Evolutionary conservation across 1,284 basidiomycete species (phyloP).

Genomic region (Uromyces viciae-fabae): DNA sequence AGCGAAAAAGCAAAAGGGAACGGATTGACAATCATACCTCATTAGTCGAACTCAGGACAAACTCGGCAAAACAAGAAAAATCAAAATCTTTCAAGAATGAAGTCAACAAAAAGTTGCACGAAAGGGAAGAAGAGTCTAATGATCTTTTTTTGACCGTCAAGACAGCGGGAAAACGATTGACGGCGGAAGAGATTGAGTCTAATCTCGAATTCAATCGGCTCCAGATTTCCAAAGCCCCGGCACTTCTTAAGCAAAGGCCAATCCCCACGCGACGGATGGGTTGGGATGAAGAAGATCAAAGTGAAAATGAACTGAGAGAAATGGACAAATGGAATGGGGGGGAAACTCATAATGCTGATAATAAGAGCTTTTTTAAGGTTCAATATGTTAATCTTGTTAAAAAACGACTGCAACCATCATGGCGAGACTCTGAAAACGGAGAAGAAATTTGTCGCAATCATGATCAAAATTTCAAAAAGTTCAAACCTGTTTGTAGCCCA

Average conservation of each 20-base stretch:
- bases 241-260: not conserved
- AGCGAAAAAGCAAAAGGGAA: not conserved
- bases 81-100: not conserved
- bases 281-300: slow-evolving; percentile 37
- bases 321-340: slow-evolving; percentile 15
- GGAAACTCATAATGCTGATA: not conserved
- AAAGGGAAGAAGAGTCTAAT: not conserved
- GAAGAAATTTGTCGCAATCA: no score
- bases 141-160: slow-evolving; percentile 19
- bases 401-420: not conserved
- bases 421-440: not conserved
- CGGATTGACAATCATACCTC: not conserved
- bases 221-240: slow-evolving; percentile 25
- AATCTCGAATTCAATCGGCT: slow-evolving; percentile 42
- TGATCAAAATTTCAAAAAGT: slow-evolving; percentile 26
- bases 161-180: slow-evolving; percentile 22
- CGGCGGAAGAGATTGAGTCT: slow-evolving; percentile 14
- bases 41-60: not conserved
- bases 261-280: slow-evolving; percentile 18
- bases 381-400: slow-evolving; percentile 32
- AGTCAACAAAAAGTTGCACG: no score
- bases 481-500: slow-evolving; percentile 20
- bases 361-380: slow-evolving; percentile 33
- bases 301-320: slow-evolving; percentile 36
- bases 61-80: not conserved